Base-by-base conservation (phyloP, 208 protist genomes). In the Trypanosoma cruzi region DNA sequence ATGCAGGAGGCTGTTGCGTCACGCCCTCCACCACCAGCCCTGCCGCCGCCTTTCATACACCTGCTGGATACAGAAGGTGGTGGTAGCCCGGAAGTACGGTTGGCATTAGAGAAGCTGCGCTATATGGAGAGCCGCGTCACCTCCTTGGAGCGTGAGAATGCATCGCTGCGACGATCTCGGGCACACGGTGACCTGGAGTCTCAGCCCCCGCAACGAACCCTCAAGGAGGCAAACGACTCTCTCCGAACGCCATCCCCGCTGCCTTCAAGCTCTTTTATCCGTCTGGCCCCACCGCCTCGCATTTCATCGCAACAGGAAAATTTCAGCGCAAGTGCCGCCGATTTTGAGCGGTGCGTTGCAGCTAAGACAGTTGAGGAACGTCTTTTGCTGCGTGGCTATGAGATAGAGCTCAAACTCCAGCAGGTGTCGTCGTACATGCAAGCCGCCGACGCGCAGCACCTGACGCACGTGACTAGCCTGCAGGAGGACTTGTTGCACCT, bases 401-500 rank as follows among this genome's bases (percentile, higher is more conserved):
- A 60, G 28, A 54, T 70, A 28, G 65, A 70, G 6, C 18, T 26
- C 29, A 50, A 60, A 24, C 52, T 70, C 4, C 54, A 29, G 24
- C 29, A 24, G 4, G 29, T 54, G 2, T 58, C 52, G 4, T 29
- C 42, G 29, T 62, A 42, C 40, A 53, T 54, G 18, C 53, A 63
- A 8, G 42, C 28, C 18, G 50, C n/a, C 50, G 63, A 60, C 59
- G 36, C 36, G 31, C 24, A 34, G 18, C 40, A 62, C 28, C 29
- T 70, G 28, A 26, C 42, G 22, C 34, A 37, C n/a, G 55, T 70
- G 18, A 28, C 65, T 1, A 36, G 54, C 24, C 42, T 70, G 32
- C 65, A 70, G 42, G 65, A 54, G 40, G 54, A 50, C 37, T 31
- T 70, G 22, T 28, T 70, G 10, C n/a, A n/a, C 4, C 29, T 70